Base-by-base conservation (phyloP, 139 green algal genomes). In the Closterium sp. region DNA sequence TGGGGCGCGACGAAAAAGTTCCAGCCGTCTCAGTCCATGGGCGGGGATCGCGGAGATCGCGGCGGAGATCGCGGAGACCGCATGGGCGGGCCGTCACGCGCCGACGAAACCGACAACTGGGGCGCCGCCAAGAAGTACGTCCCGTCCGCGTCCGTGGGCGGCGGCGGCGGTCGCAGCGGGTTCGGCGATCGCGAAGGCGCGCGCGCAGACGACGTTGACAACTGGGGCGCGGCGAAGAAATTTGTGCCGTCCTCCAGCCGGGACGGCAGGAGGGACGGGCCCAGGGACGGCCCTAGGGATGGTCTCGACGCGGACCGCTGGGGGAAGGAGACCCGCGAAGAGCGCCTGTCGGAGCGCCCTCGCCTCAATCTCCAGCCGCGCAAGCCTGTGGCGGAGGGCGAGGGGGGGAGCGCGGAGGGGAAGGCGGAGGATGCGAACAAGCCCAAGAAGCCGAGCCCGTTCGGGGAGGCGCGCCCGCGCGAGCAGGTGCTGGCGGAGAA, bases 401-500 rank as follows among this genome's bases (percentile, higher is more conserved):
- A 55, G 25, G 33, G 85, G 10, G 84, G 84, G 21, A 87, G 85
- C 85, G 85, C 33, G 30, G 88, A 19, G 31, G 31, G n/a, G 33
- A 86, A 23, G 10, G 88, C 33, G 12, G 88, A 36, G n/a, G 66
- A n/a, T 32, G 34, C 32, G 31, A 36, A 32, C 69, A 91, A 81
- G 86, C 86, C 86, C 7, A 85, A 28, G 64, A 96, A 95, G 88
- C 83, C 55, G 91, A 98, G 96, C 89, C 95, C 95, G 3, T 99
- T 99, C 96, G 97, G 97, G 32, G 95, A 94, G 0, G 97, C 97
- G 0, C 93, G 96, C 43, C 97, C 97, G 2, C 94, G 97, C 12
- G 97, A 99, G 96, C 97, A 98, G 93, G 96, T 98, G 88, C 93
- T 99, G 84, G 96, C 95, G 91, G 97, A 98, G 96, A 96, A 98